Base-by-base conservation (phyloP, 2,329 filamentous ascomycete genomes). In the Colletotrichum agaves region DNA sequence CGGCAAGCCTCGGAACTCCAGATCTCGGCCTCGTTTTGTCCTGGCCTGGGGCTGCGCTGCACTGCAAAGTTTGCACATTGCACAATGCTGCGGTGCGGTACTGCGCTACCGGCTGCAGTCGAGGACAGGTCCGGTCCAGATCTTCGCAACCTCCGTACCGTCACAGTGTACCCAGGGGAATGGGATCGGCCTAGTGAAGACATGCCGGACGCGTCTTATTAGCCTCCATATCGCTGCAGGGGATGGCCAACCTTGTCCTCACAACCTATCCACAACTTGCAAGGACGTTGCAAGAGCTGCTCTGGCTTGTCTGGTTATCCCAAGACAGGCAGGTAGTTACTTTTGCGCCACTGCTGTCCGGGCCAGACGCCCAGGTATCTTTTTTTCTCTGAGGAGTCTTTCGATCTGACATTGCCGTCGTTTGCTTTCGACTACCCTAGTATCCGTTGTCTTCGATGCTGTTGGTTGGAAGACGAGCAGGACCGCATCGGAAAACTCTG, bases 141-240 rank as follows among this genome's bases (percentile, higher is more conserved):
- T 69, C 66, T 61, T 59, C 52, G 61, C 61, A 55, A 61, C 64
- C 59, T 57, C 61, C 35, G 49, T 61, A 69, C 62, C 50, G 56
- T 61, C 56, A 47, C 66, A 65, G 69, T 69, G 66, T 37, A 70
- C 69, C 69, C 69, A 67, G 57, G 66, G 65, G 46, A 43, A 67
- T 69, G 69, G 69, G 66, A 71, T 67, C 56, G 55, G n/a, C 67
- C 67, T 69, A 62, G 62, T 46, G 59, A 56, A 62, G 66, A 70
- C 66, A 67, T 67, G 69, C 66, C 69, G 69, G 62, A 63, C 67
- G 46, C 69, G 56, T 71, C 69, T 67, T 67, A 67, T 66, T 69
- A 71, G 69, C 55, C 56, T 70, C 62, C 63, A 35, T 64, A 63
- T 70, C 50, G 67, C 58, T 63, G 62, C 69, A 69, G 59, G 69